Percentiles rank a stretch among this genome's conserved stretches.
Conservation (phyloP, 2,329 filamentous ascomycete species). For the Alternaria longipes region DNA sequence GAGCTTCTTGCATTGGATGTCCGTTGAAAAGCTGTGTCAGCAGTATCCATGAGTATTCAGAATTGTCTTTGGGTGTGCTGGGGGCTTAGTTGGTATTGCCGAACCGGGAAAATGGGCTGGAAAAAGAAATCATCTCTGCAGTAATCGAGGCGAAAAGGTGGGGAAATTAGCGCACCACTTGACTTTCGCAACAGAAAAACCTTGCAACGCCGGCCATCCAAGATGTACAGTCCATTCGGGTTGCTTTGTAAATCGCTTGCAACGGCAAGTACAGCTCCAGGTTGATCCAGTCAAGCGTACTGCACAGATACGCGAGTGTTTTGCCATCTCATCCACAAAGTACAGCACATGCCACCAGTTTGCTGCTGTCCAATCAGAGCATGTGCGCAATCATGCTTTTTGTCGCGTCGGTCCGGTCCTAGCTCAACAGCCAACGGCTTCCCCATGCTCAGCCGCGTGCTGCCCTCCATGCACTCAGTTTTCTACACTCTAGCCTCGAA, state of each 20-base stretch:
- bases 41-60: too few relatives aligned
- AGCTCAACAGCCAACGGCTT: too few relatives aligned
- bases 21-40: background rate
- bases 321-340: fast-evolving
- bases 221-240: background rate
- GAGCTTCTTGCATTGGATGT: background rate
- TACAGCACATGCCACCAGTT: background rate
- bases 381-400: background rate
- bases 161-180: background rate
- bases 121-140: background rate
- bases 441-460: too few relatives aligned
- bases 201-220: fast-evolving
- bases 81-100: background rate
- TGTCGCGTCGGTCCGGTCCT: background rate
- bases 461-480: too few relatives aligned
- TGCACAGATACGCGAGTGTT: background rate
- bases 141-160: background rate
- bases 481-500: too few relatives aligned
- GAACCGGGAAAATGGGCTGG: background rate
- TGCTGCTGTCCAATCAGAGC: background rate
- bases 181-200: background rate
- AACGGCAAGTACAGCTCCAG: background rate
- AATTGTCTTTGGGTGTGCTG: too few relatives aligned
- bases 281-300: background rate
- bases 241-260: background rate